These are phyloP conservation scores for Ustilaginoidea virens DNA, from an alignment of 2,329 filamentous ascomycete genomes.

Conservation along the genomic window DNA sequence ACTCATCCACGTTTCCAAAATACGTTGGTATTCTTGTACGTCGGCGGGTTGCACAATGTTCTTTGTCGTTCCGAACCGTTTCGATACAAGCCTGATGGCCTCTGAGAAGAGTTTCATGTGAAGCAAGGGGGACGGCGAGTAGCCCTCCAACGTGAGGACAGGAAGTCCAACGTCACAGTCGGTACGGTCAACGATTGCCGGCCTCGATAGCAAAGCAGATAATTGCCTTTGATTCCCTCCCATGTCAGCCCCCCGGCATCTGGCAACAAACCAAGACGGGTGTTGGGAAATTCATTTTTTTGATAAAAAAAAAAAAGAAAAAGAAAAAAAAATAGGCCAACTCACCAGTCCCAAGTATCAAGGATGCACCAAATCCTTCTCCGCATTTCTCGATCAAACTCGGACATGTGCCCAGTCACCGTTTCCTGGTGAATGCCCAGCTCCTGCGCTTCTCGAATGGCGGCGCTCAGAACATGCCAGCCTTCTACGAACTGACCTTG, in stretches of 20 bases:
- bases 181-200: conserved; percentile 19
- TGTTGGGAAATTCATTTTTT: background rate
- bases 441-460: conserved; percentile 21
- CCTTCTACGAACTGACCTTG: conserved; percentile 20
- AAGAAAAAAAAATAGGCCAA: too few relatives aligned
- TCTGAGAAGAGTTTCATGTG: conserved; percentile 22
- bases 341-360: conserved; percentile 23
- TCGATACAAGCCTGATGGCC: conserved; percentile 15
- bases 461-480: conserved; percentile 20
- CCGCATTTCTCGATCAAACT: conserved; percentile 21
- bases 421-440: conserved; percentile 20
- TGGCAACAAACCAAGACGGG: too few relatives aligned
- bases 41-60: conserved; percentile 14
- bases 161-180: conserved; percentile 18
- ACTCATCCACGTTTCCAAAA: conserved; percentile 25
- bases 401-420: conserved; percentile 10
- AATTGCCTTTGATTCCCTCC: conserved; percentile 16
- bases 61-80: conserved; percentile 15
- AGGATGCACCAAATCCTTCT: conserved; percentile 21
- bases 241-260: too few relatives aligned
- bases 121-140: conserved; percentile 15
- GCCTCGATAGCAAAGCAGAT: conserved; percentile 16
- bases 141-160: conserved; percentile 16
- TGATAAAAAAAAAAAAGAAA: too few relatives aligned
- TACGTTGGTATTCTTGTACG: conserved; percentile 15